Evolutionary conservation across 176 grass and related monocot genomes (phyloP).

Genomic region (Oryza brachyantha): DNA sequence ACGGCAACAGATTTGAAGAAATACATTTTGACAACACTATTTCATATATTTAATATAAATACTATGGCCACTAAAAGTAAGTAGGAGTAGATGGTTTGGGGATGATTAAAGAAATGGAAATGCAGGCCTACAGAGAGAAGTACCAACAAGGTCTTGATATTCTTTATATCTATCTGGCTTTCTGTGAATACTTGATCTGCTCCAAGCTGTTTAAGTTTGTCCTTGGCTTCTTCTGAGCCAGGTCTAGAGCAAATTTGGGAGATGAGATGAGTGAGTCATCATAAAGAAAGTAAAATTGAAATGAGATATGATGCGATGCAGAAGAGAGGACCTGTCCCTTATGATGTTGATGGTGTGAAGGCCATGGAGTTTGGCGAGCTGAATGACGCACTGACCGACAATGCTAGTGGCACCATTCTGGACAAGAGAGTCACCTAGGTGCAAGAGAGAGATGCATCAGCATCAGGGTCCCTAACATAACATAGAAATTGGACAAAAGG

Average conservation of each 20-base stretch:
- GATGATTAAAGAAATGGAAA: background rate
- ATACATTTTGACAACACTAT: too few species aligned
- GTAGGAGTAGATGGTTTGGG: too few species aligned
- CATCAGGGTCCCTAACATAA: background rate
- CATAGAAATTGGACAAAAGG: background rate
- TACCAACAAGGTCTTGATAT: conserved; percentile 87
- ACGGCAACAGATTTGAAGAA: too few species aligned
- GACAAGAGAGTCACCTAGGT: conserved; percentile 62
- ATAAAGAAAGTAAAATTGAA: background rate
- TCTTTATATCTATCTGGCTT: conserved; percentile 67
- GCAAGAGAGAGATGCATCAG: background rate
- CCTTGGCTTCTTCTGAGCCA: too few species aligned
- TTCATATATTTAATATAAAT: too few species aligned
- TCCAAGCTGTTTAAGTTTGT: too few species aligned
- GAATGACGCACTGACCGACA: conserved; percentile 83
- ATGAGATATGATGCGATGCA: background rate
- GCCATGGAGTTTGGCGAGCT: conserved; percentile 63
- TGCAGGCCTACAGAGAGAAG: background rate
- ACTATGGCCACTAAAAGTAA: too few species aligned
- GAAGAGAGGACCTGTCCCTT: conserved; percentile 62
- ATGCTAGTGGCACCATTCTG: conserved; percentile 91
- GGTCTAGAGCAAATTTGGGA: background rate
- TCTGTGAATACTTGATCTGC: too few species aligned
- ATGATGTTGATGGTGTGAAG: conserved; percentile 80
- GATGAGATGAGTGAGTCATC: background rate